phyloP scores from a whole-genome alignment of 495 filamentous ascomycete species.

The Tuber melanosporum region DNA sequence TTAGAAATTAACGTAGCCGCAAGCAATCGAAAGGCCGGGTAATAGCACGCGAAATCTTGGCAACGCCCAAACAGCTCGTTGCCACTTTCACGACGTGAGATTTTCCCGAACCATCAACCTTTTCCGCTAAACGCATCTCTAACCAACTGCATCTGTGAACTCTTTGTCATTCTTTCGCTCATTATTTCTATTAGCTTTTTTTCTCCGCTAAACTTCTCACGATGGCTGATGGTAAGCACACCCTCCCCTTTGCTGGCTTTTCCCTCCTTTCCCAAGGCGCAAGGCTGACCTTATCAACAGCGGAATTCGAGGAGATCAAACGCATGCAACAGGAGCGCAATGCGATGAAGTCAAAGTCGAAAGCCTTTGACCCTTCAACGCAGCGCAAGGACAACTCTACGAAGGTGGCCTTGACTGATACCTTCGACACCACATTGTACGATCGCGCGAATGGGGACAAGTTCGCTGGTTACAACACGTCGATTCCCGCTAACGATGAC shows the following conservation, averaged over 20 bases:
- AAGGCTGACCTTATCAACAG: constrained; percentile 44
- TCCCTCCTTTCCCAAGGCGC: constrained; percentile 39
- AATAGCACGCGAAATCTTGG: not conserved
- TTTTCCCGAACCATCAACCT: not conserved
- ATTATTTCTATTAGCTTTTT: constrained; percentile 25
- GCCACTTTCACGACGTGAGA: not conserved
- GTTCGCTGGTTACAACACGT: constrained; percentile 83
- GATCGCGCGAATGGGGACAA: constrained; percentile 72
- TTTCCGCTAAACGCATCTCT: not conserved
- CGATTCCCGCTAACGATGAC: constrained; percentile 73
- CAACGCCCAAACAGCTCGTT: not conserved
- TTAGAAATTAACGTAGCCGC: not conserved
- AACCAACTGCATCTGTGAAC: not conserved
- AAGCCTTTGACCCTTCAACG: constrained; percentile 74
- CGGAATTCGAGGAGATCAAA: constrained; percentile 75
- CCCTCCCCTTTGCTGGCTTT: constrained; percentile 23
- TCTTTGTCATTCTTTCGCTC: constrained; percentile 25
- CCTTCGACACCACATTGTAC: constrained; percentile 90
- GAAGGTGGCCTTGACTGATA: constrained; percentile 91
- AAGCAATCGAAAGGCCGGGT: not conserved
- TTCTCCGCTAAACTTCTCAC: constrained; percentile 28
- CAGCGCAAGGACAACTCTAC: constrained; percentile 86
- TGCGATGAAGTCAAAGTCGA: constrained; percentile 77
- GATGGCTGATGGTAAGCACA: constrained; percentile 57
- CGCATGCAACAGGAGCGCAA: constrained; percentile 90